These are phyloP conservation scores for Backusella psychrophila DNA, from an alignment of 192 early-diverging fungal genomes.

Conservation along the genomic window DNA sequence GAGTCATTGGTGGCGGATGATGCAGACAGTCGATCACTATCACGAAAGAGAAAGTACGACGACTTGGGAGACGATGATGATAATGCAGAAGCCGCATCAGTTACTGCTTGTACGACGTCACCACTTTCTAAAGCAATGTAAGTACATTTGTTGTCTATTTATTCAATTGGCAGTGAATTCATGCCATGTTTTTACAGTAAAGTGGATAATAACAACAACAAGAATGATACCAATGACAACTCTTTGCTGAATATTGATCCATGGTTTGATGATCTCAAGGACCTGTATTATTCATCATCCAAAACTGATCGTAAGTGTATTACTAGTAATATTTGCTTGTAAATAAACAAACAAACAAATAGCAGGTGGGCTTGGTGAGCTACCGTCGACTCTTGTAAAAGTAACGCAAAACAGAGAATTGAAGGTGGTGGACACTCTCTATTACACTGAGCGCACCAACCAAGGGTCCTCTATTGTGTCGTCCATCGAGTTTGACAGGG, in stretches of 20 bases:
- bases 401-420: constrained; percentile 71
- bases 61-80: background rate
- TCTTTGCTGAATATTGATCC: background rate
- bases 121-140: background rate
- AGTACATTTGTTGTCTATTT: no score
- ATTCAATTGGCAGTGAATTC: background rate
- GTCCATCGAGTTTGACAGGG: constrained; percentile 91
- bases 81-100: background rate
- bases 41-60: background rate
- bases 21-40: background rate
- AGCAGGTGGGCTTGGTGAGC: constrained; percentile 35
- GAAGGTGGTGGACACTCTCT: constrained; percentile 71
- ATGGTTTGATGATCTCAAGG: constrained; percentile 68
- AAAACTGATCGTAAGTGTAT: constrained; percentile 36
- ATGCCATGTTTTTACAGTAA: background rate
- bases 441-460: constrained; percentile 70
- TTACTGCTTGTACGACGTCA: background rate
- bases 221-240: constrained; percentile 47
- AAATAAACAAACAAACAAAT: background rate
- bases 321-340: background rate
- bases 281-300: constrained; percentile 69
- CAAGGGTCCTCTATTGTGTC: constrained; percentile 80
- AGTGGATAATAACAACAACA: constrained; percentile 14
- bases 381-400: constrained; percentile 65
- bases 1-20: background rate